Base-by-base conservation (phyloP, 352 stramenopile species). In the Phytophthora aleatoria region DNA sequence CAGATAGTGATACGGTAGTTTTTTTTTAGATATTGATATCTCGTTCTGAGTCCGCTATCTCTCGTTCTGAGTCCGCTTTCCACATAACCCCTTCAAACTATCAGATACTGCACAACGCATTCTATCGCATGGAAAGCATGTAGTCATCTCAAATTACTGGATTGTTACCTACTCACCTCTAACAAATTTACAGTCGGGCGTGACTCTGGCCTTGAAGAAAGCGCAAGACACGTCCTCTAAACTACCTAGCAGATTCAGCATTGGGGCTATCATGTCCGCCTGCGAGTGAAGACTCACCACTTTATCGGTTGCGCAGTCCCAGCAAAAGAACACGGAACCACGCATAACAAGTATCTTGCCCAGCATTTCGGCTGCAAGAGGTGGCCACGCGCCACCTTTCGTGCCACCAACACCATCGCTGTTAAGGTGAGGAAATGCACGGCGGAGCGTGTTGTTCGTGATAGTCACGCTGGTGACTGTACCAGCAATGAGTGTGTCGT, bases 381-480 rank as follows among this genome's bases (percentile, higher is more conserved):
- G 48, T 12, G n/a, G 31, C 48, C 48, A 60, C 5, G 20, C 12
- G 31, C 42, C 53, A 27, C 42, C 41, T 51, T 45, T 16, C 35
- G 16, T 15, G 20, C 33, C 54, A 27, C 54, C 54, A 12, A 13
- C 39, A 15, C 54, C 54, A 41, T 54, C 54, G 6, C 28, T 61
- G 43, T 61, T 52, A 3, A 61, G 12, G 20, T 54, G 43, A 42
- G 55, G 55, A 26, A 61, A 61, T 8, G 31, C 43, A 3, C 20
- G 24, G 6, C 9, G 13, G 1, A 61, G 12, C 5, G 43, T 61
- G 7, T 54, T 54, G 3, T 15, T 28, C 12, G 54, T 54, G 31
- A 61, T 49, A 1, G 42, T 54, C 9, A 61, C 20, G n/a, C 7
- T 30, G 1, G 33, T 53, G 8, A 28, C 11, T 1, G 38, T 50